These are phyloP conservation scores for Colletotrichum sp. DNA, from an alignment of 2,329 filamentous ascomycete species.

Conservation along the genomic window DNA sequence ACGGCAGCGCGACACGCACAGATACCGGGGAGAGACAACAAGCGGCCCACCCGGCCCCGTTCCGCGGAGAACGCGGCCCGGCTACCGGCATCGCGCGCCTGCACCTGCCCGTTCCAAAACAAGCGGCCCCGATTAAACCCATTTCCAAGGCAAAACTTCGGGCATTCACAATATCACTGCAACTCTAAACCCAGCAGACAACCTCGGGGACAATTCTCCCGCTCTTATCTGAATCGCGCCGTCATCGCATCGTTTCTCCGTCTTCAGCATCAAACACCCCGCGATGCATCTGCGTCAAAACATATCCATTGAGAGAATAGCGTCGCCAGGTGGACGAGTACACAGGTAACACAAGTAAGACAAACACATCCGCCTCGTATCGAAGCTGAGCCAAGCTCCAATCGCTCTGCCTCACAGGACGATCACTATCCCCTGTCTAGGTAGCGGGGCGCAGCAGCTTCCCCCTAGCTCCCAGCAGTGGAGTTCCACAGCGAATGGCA, in stretches of 20 bases:
- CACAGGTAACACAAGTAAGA: background rate
- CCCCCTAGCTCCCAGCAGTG: background rate
- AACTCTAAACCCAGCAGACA: background rate
- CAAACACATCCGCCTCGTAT: background rate
- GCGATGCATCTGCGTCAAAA: background rate
- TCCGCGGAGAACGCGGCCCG: background rate
- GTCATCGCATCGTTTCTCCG: accelerated
- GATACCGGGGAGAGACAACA: background rate
- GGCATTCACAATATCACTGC: background rate
- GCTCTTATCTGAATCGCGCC: background rate
- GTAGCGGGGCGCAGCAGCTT: constrained; percentile 15
- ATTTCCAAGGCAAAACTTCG: background rate
- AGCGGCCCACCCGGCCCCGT: background rate
- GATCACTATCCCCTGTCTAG: background rate
- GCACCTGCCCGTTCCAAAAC: background rate
- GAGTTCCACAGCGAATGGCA: background rate
- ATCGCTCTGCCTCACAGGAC: background rate
- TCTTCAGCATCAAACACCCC: background rate
- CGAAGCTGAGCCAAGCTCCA: background rate
- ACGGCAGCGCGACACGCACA: background rate
- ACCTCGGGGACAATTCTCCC: background rate
- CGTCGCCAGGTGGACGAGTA: background rate
- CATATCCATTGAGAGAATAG: background rate
- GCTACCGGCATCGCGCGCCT: background rate
- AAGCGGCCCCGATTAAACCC: background rate